phyloP scores from a whole-genome alignment of 192 early-diverging fungal genomes.

The Gaertneriomyces semiglobifer region DNA sequence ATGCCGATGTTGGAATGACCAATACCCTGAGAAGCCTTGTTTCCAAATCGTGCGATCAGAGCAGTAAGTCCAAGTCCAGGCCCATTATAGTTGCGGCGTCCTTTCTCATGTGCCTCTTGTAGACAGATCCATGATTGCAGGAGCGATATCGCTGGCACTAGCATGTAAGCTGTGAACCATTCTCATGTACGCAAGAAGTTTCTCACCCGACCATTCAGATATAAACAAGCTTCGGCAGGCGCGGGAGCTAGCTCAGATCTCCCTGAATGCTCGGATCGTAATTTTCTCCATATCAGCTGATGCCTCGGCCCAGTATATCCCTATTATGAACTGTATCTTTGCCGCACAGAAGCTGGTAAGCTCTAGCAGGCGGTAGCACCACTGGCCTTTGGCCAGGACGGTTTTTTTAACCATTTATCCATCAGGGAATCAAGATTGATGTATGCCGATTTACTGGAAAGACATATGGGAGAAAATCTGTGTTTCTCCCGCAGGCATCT shows the following conservation, averaged over 20 bases:
- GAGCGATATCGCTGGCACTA: constrained; percentile 32
- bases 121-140: constrained; percentile 26
- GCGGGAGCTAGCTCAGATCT: constrained; percentile 42
- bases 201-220: constrained; percentile 42
- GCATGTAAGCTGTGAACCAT: constrained; percentile 15
- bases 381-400: not conserved
- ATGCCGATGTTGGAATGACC: constrained; percentile 37
- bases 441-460: constrained; percentile 69
- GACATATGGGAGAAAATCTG: constrained; percentile 61
- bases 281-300: constrained; percentile 85
- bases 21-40: constrained; percentile 13
- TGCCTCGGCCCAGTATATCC: constrained; percentile 83
- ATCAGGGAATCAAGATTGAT: constrained; percentile 82
- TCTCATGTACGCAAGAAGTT: not conserved
- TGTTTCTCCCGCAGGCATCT: constrained; percentile 91
- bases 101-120: too few species aligned
- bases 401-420: not conserved
- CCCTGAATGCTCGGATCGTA: constrained; percentile 72
- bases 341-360: constrained; percentile 83
- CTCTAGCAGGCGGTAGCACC: not conserved
- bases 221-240: constrained; percentile 62
- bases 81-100: too few species aligned
- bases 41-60: too few species aligned
- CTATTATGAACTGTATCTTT: constrained; percentile 98
- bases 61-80: too few species aligned